Conservation (phyloP, 306 rosid genomes). For the Malus sylvestris region DNA sequence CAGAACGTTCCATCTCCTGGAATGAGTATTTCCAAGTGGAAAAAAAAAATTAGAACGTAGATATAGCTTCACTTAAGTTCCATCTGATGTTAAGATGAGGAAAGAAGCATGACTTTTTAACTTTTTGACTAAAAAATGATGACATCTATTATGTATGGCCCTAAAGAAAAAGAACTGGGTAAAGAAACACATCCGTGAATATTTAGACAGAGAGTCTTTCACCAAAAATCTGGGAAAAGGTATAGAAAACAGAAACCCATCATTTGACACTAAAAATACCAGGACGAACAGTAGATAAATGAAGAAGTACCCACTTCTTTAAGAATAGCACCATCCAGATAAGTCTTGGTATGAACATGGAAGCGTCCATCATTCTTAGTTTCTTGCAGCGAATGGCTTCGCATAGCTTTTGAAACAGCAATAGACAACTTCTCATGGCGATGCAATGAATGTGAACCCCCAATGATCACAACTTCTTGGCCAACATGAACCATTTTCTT, state of each 20-base stretch:
- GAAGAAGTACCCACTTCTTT: conserved; percentile 59
- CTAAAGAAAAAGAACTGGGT: not conserved
- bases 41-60: not conserved
- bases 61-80: not conserved
- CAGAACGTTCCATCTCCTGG: conserved; percentile 96
- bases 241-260: conserved; percentile 2
- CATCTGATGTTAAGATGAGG: not conserved
- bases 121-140: not conserved
- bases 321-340: conserved; percentile 88
- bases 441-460: conserved; percentile 79
- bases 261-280: not conserved
- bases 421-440: conserved; percentile 93
- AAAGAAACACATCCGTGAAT: not conserved
- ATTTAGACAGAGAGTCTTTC: not conserved
- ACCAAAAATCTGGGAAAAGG: conserved; percentile 4
- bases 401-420: conserved; percentile 92
- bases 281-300: conserved; percentile 3
- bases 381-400: conserved; percentile 98
- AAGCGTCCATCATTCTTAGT: conserved; percentile 92
- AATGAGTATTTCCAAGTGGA: conserved; percentile 17
- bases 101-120: not conserved
- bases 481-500: conserved; percentile 82
- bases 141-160: not conserved
- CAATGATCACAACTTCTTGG: conserved; percentile 80
- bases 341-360: conserved; percentile 90